Evolutionary conservation across 2,329 filamentous ascomycete genomes (phyloP), one percentile per base, ranked within the genome.

Genomic region (Rhynchosporium graminicola): DNA sequence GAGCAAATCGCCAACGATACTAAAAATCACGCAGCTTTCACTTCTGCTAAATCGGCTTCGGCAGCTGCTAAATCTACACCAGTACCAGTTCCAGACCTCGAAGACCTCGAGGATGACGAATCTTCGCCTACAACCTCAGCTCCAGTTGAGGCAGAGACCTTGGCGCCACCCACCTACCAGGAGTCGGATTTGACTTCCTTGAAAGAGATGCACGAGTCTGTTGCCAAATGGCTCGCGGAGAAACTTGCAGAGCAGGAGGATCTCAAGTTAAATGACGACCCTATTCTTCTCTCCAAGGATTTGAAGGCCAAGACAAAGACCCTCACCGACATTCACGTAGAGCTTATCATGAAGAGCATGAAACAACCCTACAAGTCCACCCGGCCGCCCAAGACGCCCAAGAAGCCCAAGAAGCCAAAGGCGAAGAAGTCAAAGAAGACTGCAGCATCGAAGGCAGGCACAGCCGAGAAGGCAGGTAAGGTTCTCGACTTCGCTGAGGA

Each of bases 101-200:
- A 87, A 40, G 89, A 87, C n/a, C 84, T 95, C 0, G 92, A 96
- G 66, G 91, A 95, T 57, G 89, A 91, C n/a, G 68, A 71, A n/a
- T 45, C 64, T 13, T 72, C 74, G 7, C 73, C 73, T 2, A 71
- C 73, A 40, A 73, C 70, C 12, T 67, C 71, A 8, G 68, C 69
- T 9, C 73, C 75, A 26, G 70, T 74, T 72, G 70, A 83, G 74
- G 68, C 78, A 75, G 51, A 76, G 77, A 83, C 84, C 0, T 82
- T 85, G 20, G 77, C 83, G 29, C 84, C 88, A 47, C 84, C 88
- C 20, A 78, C 89, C 43, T 96, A 96, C 78, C 88, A 83, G 0
- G 78, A 85, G 8, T 84, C 88, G 36, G 93, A 98, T 71, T 79
- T 97, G 38, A 80, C 82, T 47, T 79, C 82, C 54, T 79, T 95